Percentiles rank a stretch among this genome's conserved stretches.
phyloP scores from a whole-genome alignment of 179 eudicot species.

The Corrigiola litoralis region DNA sequence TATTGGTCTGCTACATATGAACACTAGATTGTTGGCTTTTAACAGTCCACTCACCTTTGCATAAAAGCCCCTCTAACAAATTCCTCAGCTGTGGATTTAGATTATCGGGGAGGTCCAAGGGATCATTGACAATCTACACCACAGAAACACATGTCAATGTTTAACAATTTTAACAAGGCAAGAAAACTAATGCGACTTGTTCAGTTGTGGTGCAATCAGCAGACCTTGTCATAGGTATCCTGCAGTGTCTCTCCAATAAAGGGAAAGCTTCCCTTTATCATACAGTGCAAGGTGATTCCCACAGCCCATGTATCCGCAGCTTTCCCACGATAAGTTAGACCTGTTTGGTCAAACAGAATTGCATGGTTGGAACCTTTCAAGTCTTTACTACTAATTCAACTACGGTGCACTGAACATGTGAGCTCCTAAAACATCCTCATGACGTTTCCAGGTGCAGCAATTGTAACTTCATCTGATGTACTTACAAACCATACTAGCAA shows the following conservation, averaged over 20 bases:
- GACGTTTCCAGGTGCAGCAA: too few relatives aligned
- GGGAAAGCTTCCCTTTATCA: slow-evolving; percentile 73
- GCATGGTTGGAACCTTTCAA: background rate
- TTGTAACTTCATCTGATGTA: too few relatives aligned
- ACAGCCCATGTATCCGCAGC: slow-evolving; percentile 97
- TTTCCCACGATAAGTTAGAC: slow-evolving; percentile 72
- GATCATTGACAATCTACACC: slow-evolving; percentile 58
- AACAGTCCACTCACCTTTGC: slow-evolving; percentile 62
- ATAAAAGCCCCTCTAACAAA: slow-evolving; percentile 70
- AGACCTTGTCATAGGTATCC: slow-evolving; percentile 90
- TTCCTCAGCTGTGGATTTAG: slow-evolving; percentile 48
- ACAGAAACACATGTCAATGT: background rate
- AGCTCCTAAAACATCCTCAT: too few relatives aligned
- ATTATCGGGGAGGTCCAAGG: slow-evolving; percentile 44
- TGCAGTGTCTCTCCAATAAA: slow-evolving; percentile 87
- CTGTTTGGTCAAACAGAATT: slow-evolving; percentile 31
- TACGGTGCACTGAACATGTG: too few relatives aligned
- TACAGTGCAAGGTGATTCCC: slow-evolving; percentile 79
- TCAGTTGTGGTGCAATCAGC: slow-evolving; percentile 5
- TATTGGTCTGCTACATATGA: too few relatives aligned
- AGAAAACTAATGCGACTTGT: too few relatives aligned
- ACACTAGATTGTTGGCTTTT: background rate
- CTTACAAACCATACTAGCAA: too few relatives aligned
- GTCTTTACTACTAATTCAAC: background rate
- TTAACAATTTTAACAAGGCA: background rate